These are phyloP conservation scores for Selaginella tamariscina DNA, from an alignment of 75 land plant species.

Conservation along the genomic window DNA sequence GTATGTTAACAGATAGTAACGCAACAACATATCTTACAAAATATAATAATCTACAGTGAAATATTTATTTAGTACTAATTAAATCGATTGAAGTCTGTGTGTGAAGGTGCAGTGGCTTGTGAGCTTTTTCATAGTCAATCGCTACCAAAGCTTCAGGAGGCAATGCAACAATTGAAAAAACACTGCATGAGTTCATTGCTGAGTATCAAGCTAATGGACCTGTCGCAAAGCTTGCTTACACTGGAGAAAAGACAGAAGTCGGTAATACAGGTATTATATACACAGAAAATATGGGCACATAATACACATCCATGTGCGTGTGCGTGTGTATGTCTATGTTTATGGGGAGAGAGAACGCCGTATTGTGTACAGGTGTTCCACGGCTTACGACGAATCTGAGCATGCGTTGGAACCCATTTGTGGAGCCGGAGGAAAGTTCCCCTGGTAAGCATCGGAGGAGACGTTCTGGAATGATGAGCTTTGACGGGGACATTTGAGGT, in stretches of 20 bases:
- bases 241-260: slow-evolving; percentile 41
- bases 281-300: too few relatives aligned
- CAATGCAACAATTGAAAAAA: slow-evolving; percentile 68
- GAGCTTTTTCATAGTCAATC: slow-evolving; percentile 59
- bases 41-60: too few relatives aligned
- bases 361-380: too few relatives aligned
- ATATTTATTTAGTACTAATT: too few relatives aligned
- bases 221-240: slow-evolving; percentile 54
- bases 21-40: too few relatives aligned
- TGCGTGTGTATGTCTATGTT: too few relatives aligned
- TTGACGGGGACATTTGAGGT: slow-evolving; percentile 82
- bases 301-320: too few relatives aligned
- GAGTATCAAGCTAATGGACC: slow-evolving; percentile 83
- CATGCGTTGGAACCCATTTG: slow-evolving; percentile 57
- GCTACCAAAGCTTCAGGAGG: slow-evolving; percentile 53
- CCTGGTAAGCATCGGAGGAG: slow-evolving; percentile 36
- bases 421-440: not conserved
- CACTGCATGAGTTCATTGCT: slow-evolving; percentile 60
- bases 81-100: too few relatives aligned
- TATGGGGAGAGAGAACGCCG: too few relatives aligned
- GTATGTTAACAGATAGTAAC: too few relatives aligned
- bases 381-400: slow-evolving; percentile 46
- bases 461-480: slow-evolving; percentile 55
- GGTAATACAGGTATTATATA: too few relatives aligned
- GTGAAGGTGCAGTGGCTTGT: slow-evolving; percentile 55